Evolutionary conservation across 805 yeast genomes (phyloP).

Genomic region (Ogataea glucozyma): DNA sequence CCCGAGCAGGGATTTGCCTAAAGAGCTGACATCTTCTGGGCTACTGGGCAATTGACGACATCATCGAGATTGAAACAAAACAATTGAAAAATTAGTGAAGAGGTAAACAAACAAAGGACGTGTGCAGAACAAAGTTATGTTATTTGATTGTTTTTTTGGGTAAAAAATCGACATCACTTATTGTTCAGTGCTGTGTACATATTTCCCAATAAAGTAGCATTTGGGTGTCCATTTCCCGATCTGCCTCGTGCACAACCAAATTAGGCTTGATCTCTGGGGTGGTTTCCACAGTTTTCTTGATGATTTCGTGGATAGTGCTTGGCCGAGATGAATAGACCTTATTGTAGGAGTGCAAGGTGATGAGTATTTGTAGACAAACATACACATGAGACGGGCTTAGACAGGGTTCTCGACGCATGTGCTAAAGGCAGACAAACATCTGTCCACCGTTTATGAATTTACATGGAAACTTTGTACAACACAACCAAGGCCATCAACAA

Average conservation of each 20-base stretch:
- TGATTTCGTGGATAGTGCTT: neutral
- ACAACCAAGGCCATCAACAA: no score
- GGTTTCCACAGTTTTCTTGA: conserved; percentile 5
- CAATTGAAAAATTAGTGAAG: conserved; percentile 8
- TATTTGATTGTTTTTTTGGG: neutral
- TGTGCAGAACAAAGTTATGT: neutral
- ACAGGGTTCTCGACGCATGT: no score
- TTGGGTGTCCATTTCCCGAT: neutral
- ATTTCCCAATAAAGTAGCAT: conserved; percentile 4
- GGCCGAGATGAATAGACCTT: neutral
- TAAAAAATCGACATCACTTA: neutral
- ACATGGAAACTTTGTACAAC: no score
- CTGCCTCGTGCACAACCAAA: neutral
- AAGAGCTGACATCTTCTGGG: no score
- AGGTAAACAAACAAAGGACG: conserved; percentile 17
- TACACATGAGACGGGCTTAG: no score
- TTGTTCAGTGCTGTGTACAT: neutral
- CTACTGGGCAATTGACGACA: no score
- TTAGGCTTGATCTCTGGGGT: conserved; percentile 6
- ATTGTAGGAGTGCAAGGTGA: neutral
- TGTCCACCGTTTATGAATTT: no score
- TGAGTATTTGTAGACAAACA: no score
- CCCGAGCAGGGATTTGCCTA: no score
- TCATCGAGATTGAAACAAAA: conserved; percentile 7
- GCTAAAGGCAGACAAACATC: no score